phyloP scores from a whole-genome alignment of 1,284 basidiomycete genomes.

The Quambalaria eucalypti region DNA sequence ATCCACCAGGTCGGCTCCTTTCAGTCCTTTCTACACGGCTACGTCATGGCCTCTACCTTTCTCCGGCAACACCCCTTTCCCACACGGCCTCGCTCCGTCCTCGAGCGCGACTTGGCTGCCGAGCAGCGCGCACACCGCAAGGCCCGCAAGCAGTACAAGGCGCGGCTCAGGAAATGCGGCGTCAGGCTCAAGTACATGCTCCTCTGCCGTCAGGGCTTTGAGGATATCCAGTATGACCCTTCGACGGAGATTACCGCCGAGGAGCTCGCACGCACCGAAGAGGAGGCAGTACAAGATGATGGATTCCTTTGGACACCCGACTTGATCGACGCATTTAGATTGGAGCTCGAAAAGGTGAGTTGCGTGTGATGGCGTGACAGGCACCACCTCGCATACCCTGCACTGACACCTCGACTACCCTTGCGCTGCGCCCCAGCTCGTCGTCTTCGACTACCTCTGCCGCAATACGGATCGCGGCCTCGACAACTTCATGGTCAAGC shows the following conservation, averaged over 20 bases:
- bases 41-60: conserved; percentile 75
- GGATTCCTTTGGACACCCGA: conserved; percentile 68
- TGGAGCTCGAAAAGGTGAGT: conserved; percentile 82
- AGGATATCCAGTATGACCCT: conserved; percentile 48
- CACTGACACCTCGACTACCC: neutral
- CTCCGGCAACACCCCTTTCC: conserved; percentile 78
- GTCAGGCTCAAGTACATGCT: conserved; percentile 33
- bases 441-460: conserved; percentile 69
- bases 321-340: conserved; percentile 68
- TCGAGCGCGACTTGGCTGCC: conserved; percentile 62
- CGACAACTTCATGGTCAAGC: conserved; percentile 49
- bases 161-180: conserved; percentile 30
- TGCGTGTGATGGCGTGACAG: conserved; percentile 40
- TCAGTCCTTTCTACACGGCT: conserved; percentile 79
- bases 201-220: conserved; percentile 59
- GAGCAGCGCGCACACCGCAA: conserved; percentile 54
- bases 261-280: neutral
- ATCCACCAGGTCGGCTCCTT: conserved; percentile 80
- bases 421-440: conserved; percentile 13
- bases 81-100: conserved; percentile 60
- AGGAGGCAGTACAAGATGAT: conserved; percentile 4
- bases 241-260: conserved; percentile 10
- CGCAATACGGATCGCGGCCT: conserved; percentile 59
- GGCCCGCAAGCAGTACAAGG: conserved; percentile 29
- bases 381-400: no score